Evolutionary conservation across 2,329 filamentous ascomycete species (phyloP).

Genomic region (Cordyceps cicadae): DNA sequence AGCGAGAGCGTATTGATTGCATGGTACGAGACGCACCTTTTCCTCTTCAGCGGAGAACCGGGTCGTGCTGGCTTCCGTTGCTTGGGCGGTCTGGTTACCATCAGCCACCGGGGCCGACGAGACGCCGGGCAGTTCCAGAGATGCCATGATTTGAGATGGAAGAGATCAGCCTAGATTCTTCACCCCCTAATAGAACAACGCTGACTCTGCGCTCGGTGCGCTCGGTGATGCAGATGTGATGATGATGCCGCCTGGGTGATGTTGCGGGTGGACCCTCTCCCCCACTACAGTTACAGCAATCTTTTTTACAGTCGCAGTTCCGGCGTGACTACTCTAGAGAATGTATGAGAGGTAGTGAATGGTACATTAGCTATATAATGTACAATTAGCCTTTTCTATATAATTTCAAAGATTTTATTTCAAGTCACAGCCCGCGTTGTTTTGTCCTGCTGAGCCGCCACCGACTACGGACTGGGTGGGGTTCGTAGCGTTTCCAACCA

Average conservation of each 20-base stretch:
- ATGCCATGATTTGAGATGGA: neutral
- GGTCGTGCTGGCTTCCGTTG: neutral
- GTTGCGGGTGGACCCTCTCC: neutral
- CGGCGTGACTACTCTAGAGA: no score
- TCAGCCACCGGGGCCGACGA: neutral
- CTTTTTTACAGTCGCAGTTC: no score
- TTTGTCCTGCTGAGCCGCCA: no score
- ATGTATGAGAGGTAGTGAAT: no score
- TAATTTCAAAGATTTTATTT: no score
- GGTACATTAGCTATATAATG: no score
- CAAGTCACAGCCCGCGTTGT: no score
- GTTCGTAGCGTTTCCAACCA: no score
- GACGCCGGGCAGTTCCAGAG: neutral
- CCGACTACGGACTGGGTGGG: no score
- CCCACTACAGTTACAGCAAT: neutral
- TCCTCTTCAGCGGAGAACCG: conserved; percentile 1
- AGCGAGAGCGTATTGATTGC: no score
- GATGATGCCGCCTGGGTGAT: neutral
- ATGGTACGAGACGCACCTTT: neutral
- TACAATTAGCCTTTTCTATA: no score
- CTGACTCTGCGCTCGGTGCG: neutral
- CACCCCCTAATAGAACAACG: neutral
- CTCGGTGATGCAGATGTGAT: neutral
- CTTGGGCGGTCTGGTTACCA: neutral
- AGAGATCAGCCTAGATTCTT: neutral